Conservation (phyloP, 106 monocot species). For the Allium fistulosum region DNA sequence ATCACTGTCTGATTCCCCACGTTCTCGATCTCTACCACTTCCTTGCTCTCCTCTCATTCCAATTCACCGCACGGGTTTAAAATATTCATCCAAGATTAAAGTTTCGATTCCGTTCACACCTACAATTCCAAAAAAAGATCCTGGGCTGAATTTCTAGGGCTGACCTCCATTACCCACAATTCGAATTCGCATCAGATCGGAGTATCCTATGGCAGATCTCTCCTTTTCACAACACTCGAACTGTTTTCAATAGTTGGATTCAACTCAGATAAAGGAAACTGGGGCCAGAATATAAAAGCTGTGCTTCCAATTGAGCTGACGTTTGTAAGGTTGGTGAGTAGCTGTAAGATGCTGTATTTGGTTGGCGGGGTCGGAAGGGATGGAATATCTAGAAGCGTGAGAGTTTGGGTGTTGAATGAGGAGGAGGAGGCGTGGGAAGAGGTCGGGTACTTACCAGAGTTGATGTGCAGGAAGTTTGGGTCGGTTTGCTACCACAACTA, state of each 20-base stretch:
- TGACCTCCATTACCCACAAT: constrained; percentile 4
- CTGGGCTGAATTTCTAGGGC: constrained; percentile 20
- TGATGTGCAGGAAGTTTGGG: constrained; percentile 47
- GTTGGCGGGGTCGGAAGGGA: constrained; percentile 31
- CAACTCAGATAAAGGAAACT: neutral
- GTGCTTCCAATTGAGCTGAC: constrained; percentile 14
- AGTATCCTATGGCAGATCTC: constrained; percentile 13
- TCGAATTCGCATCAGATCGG: constrained; percentile 6
- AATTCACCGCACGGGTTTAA: constrained; percentile 22
- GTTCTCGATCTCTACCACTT: constrained; percentile 1
- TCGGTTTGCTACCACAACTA: constrained; percentile 55
- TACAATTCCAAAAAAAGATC: constrained; percentile 19
- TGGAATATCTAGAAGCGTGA: constrained; percentile 38
- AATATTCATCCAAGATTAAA: constrained; percentile 21
- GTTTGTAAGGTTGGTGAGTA: constrained; percentile 27
- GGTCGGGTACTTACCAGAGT: constrained; percentile 37
- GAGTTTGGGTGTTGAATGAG: constrained; percentile 32
- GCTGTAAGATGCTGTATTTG: constrained; percentile 15
- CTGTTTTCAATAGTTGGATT: constrained; percentile 27
- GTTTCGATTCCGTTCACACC: constrained; percentile 14
- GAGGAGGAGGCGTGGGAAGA: constrained; percentile 21
- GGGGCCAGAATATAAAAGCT: neutral
- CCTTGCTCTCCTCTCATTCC: constrained; percentile 1
- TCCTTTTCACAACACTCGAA: constrained; percentile 32
- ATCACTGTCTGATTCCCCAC: constrained; percentile 9